Evolutionary conservation across 768 basidiomycete genomes (phyloP), one percentile per base, ranked within the genome.

Genomic region (Cubamyces lactineus): DNA sequence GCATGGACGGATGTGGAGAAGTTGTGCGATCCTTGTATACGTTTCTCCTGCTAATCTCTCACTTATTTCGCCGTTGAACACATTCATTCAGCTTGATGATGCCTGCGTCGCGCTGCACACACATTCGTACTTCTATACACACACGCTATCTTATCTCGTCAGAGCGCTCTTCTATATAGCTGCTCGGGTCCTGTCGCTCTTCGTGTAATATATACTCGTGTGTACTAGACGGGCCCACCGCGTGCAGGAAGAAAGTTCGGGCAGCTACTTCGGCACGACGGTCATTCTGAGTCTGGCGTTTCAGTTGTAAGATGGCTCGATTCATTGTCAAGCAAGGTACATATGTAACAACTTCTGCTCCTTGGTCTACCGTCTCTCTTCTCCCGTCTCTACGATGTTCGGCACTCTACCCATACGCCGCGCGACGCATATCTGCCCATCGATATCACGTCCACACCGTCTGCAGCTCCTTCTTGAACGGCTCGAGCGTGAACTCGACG

Each of bases 401-500:
- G 23, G 15, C 21, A 23, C 40, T 52, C 34, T 52, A 39, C 51
- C 34, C 9, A 19, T n/a, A 17, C 38, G 34, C 5, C 34, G 34
- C 5, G 34, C 5, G 5, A 9, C 11, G 3, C 3, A 3, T 3
- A 30, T 30, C 28, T 8, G 28, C 28, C 28, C 4, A 30, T 3
- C 28, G 28, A 30, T 8, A 8, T 34, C 34, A 65, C 53, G 64
- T 57, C 53, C 53, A 69, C 51, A 65, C 59, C 13, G 58, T 57
- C 59, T 66, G 61, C 57, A 67, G 62, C 63, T 66, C 80, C 75
- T 88, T 91, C 79, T 91, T 87, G 82, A 99, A 94, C n/a, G 92
- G 92, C 75, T 98, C 96, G 47, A 98, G 80, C 30, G 88, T 89
- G 74, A 99, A 94, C 80, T 99, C 96, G 58, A 99, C 77, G 7